Conservation (phyloP, 208 protist species). For the Trypanosoma melophagium region DNA sequence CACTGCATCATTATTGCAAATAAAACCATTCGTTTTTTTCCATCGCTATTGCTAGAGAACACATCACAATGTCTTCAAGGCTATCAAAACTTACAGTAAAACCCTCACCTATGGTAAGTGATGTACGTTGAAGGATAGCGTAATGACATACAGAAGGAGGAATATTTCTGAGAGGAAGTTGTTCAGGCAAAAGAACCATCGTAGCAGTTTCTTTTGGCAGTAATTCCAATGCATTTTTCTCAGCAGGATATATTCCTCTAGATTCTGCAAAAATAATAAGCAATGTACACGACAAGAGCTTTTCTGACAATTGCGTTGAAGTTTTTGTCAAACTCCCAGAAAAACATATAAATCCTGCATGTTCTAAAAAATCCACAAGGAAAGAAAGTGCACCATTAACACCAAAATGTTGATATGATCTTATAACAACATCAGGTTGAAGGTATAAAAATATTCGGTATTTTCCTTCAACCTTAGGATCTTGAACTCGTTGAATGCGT, state of each 20-base stretch:
- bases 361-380: constrained; percentile 9
- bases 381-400: neutral
- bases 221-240: neutral
- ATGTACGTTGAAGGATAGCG: neutral
- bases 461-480: neutral
- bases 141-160: neutral
- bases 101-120: neutral
- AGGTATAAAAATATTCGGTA: neutral
- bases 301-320: neutral
- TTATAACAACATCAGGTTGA: neutral
- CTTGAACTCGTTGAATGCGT: constrained; percentile 3
- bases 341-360: constrained; percentile 1
- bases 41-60: neutral
- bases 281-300: neutral
- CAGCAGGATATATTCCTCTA: neutral
- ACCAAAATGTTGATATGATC: neutral
- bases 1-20: constrained; percentile 11
- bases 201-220: neutral
- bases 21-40: constrained; percentile 11
- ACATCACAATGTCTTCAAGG: neutral
- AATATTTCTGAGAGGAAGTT: neutral
- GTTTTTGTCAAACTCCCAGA: neutral
- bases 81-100: neutral
- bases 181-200: constrained; percentile 2
- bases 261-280: neutral